Percentiles rank a stretch among this genome's conserved stretches.
These are phyloP conservation scores for Cyclotella kingstonii DNA, from an alignment of 108 stramenopile genomes.

Conservation along the genomic window DNA sequence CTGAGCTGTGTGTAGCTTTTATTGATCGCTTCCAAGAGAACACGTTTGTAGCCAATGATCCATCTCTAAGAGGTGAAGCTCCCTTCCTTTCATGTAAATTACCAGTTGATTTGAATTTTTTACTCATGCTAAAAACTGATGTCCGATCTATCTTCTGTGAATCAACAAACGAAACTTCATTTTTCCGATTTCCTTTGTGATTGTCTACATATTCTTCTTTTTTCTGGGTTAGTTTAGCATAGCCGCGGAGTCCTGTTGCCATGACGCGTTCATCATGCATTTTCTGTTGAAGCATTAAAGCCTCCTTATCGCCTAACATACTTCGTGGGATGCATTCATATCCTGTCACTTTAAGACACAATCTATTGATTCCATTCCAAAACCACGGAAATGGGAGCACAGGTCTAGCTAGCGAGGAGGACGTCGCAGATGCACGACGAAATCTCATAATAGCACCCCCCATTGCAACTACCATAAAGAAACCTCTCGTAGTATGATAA, in stretches of 20 bases:
- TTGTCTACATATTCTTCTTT: neutral
- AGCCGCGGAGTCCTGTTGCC: conserved; percentile 41
- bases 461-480: conserved; percentile 38
- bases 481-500: conserved; percentile 15
- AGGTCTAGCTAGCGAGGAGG: conserved; percentile 22
- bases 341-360: conserved; percentile 22
- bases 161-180: neutral
- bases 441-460: conserved; percentile 41
- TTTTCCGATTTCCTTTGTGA: neutral
- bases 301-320: conserved; percentile 37
- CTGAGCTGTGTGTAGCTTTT: neutral
- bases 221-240: conserved; percentile 10
- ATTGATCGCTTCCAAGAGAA: conserved; percentile 9
- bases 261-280: conserved; percentile 38
- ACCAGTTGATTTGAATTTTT: neutral
- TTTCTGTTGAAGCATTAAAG: conserved; percentile 20
- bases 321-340: conserved; percentile 33
- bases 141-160: neutral
- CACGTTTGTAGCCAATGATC: neutral
- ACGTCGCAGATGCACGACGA: conserved; percentile 40
- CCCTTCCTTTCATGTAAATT: no score
- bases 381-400: conserved; percentile 39
- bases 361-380: conserved; percentile 34
- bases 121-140: neutral
- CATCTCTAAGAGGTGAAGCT: conserved; percentile 6